A percentile compares a stretch with the other conserved stretches of the same genome.
These are phyloP conservation scores for Pseudogymnoascus sp. DNA, from an alignment of 2,329 filamentous ascomycete genomes.

Conservation along the genomic window DNA sequence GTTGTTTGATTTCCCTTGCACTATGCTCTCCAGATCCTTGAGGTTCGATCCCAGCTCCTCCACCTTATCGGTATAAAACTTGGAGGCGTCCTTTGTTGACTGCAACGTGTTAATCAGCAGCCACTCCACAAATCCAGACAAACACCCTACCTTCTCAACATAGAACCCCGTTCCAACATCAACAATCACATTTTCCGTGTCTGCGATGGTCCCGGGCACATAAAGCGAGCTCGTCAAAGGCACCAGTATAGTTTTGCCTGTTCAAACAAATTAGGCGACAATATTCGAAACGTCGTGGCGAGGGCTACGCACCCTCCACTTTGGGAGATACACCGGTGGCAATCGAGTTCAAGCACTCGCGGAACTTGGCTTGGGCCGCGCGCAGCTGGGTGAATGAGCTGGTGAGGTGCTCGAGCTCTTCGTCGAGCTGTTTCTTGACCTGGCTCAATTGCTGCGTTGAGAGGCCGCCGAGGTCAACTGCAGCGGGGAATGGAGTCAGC, in stretches of 20 bases:
- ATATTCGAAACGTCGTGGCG: not conserved
- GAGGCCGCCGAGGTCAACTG: constrained; percentile 68
- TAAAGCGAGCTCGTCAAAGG: constrained; percentile 92
- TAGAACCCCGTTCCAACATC: constrained; percentile 93
- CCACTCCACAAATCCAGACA: not conserved
- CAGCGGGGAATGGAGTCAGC: not conserved
- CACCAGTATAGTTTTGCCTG: constrained; percentile 64
- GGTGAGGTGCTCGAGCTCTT: constrained; percentile 91
- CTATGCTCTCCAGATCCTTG: constrained; percentile 60
- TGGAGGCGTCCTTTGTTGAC: constrained; percentile 52
- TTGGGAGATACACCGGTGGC: constrained; percentile 44
- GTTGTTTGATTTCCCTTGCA: constrained; percentile 74
- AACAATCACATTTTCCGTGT: constrained; percentile 72
- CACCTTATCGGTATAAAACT: constrained; percentile 63
- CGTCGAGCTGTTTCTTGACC: constrained; percentile 92
- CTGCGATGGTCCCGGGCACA: constrained; percentile 73
- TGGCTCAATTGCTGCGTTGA: constrained; percentile 78
- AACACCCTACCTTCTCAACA: constrained; percentile 68
- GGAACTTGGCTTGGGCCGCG: constrained; percentile 84
- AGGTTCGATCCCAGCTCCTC: constrained; percentile 58
- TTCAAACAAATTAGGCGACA: not conserved
- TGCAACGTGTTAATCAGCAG: constrained; percentile 19
- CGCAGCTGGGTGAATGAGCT: constrained; percentile 84
- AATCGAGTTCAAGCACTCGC: constrained; percentile 79
- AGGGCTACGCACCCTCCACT: constrained; percentile 32